These are phyloP conservation scores for Patellaria atrata DNA, from an alignment of 495 filamentous ascomycete species.

Conservation along the genomic window DNA sequence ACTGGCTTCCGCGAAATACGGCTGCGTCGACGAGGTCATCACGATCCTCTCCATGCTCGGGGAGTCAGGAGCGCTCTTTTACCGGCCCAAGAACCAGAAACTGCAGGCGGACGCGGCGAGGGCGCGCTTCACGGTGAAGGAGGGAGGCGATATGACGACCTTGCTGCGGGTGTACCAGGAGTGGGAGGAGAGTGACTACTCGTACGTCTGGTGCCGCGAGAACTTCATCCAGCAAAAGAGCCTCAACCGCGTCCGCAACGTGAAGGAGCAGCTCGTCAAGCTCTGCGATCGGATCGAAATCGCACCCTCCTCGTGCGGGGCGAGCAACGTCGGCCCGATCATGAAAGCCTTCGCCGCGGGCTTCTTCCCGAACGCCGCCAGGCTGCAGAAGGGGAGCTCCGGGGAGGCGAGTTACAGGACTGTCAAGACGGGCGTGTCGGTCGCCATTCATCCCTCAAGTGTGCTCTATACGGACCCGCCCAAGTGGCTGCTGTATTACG, in stretches of 20 bases:
- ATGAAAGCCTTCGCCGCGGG: conserved; percentile 80
- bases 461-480: conserved; percentile 62
- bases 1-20: conserved; percentile 75
- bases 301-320: conserved; percentile 49
- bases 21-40: conserved; percentile 90
- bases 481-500: conserved; percentile 83
- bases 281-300: conserved; percentile 92
- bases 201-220: conserved; percentile 74
- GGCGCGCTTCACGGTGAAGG: conserved; percentile 80
- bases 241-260: conserved; percentile 75
- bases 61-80: conserved; percentile 80
- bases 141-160: conserved; percentile 83
- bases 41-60: conserved; percentile 88
- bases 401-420: conserved; percentile 93
- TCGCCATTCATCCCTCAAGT: conserved; percentile 78
- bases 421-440: conserved; percentile 79
- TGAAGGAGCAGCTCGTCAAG: conserved; percentile 87
- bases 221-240: conserved; percentile 88
- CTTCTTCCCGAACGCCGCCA: conserved; percentile 89
- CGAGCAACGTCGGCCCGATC: conserved; percentile 58
- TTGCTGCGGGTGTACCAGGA: conserved; percentile 95
- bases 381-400: conserved; percentile 69
- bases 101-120: conserved; percentile 87
- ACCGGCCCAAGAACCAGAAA: conserved; percentile 94
- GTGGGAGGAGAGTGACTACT: conserved; percentile 90